These are phyloP conservation scores for Aeschynomene evenia DNA, from an alignment of 306 rosid species.

Conservation along the genomic window DNA sequence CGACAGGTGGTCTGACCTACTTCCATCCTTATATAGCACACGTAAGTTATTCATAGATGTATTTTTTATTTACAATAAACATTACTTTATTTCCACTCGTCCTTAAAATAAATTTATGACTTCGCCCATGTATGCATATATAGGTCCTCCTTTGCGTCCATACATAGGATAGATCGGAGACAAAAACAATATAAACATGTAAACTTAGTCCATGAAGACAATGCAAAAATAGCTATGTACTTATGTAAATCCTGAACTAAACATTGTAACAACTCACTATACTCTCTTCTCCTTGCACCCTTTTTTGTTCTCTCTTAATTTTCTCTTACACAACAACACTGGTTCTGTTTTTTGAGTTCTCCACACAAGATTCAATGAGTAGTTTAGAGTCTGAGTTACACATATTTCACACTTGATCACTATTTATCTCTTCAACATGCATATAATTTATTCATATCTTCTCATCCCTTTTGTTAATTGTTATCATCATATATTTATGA, in stretches of 20 bases:
- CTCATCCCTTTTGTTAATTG: neutral
- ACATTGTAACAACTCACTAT: neutral
- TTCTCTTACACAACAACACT: neutral
- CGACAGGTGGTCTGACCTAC: too few relatives aligned
- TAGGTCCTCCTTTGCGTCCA: too few relatives aligned
- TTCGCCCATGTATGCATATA: too few relatives aligned
- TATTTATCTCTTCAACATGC: constrained; percentile 1
- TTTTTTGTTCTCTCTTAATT: neutral
- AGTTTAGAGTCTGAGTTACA: constrained; percentile 2
- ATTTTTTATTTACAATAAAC: too few relatives aligned
- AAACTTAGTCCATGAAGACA: constrained; percentile 4
- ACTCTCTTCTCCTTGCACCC: neutral
- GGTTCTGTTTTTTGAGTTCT: neutral
- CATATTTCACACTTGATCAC: constrained; percentile 23
- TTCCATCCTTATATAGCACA: too few relatives aligned
- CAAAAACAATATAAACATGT: neutral
- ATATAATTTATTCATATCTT: neutral
- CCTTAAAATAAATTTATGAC: too few relatives aligned
- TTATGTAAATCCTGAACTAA: too few relatives aligned
- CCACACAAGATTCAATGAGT: neutral
- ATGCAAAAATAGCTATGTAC: constrained; percentile 14
- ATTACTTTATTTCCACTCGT: too few relatives aligned
- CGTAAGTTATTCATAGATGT: too few relatives aligned
- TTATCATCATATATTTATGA: neutral
- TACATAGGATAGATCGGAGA: too few relatives aligned